Conservation (phyloP, 1,284 basidiomycete genomes). For the Ceratobasidium sp. region DNA sequence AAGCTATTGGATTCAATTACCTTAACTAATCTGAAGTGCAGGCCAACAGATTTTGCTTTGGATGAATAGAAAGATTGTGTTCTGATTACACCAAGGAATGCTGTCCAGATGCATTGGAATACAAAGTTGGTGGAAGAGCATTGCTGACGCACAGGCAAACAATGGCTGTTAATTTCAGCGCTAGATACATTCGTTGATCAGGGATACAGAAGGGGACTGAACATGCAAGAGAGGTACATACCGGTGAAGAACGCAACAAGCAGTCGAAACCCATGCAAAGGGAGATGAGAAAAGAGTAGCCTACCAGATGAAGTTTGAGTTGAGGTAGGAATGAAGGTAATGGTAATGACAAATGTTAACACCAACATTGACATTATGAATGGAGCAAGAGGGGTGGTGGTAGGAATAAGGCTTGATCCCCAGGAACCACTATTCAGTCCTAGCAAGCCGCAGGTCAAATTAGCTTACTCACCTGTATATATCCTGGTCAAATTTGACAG, state of each 20-base stretch:
- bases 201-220: too few relatives aligned
- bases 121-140: slow-evolving; percentile 50
- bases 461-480: slow-evolving; percentile 19
- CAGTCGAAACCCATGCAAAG: not conserved
- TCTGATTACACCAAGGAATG: slow-evolving; percentile 57
- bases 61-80: slow-evolving; percentile 8
- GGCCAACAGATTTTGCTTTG: slow-evolving; percentile 49
- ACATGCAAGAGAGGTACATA: too few relatives aligned
- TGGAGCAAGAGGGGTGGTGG: slow-evolving; percentile 38
- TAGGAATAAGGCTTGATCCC: slow-evolving; percentile 31
- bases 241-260: too few relatives aligned
- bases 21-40: slow-evolving; percentile 46
- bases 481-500: slow-evolving; percentile 34
- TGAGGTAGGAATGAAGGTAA: slow-evolving; percentile 26
- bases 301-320: not conserved
- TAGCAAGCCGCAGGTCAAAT: not conserved
- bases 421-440: too few relatives aligned
- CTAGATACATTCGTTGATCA: too few relatives aligned
- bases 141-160: slow-evolving; percentile 38
- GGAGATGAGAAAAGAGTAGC: not conserved
- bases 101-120: slow-evolving; percentile 58
- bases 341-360: slow-evolving; percentile 36
- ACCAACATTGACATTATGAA: slow-evolving; percentile 34
- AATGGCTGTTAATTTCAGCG: slow-evolving; percentile 49
- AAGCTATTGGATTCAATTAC: slow-evolving; percentile 54